These are phyloP conservation scores for Cyclocybe aegerita DNA, from an alignment of 768 basidiomycete genomes.

Conservation along the genomic window DNA sequence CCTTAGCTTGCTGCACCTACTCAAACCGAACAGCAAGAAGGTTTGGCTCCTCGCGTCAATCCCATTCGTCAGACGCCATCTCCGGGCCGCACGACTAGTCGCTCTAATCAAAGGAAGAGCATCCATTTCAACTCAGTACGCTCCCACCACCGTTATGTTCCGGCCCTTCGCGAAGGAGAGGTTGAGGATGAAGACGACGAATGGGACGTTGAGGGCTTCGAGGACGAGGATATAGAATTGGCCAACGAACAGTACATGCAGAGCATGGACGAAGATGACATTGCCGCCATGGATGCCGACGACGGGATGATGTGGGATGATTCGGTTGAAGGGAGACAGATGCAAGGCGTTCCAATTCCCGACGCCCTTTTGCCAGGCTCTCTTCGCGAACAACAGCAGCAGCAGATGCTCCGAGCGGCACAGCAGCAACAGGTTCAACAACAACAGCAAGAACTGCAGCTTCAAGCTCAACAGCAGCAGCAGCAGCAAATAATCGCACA, in stretches of 20 bases:
- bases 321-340: slow-evolving; percentile 33
- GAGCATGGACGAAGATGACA: slow-evolving; percentile 29
- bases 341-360: slow-evolving; percentile 24
- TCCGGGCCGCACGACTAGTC: slow-evolving; percentile 41
- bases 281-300: slow-evolving; percentile 59
- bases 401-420: slow-evolving; percentile 25
- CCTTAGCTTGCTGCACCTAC: slow-evolving; percentile 67
- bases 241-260: slow-evolving; percentile 49
- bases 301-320: slow-evolving; percentile 93
- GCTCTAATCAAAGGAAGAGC: slow-evolving; percentile 36
- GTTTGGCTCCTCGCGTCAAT: too few relatives aligned
- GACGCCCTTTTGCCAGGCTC: slow-evolving; percentile 35
- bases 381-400: slow-evolving; percentile 29
- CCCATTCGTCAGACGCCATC: slow-evolving; percentile 25
- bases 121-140: slow-evolving; percentile 76
- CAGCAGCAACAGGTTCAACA: slow-evolving; percentile 33
- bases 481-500: slow-evolving; percentile 29
- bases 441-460: slow-evolving; percentile 25
- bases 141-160: slow-evolving; percentile 73
- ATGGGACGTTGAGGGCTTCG: slow-evolving; percentile 69
- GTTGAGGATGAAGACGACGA: slow-evolving; percentile 64
- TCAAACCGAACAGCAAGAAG: slow-evolving; percentile 59
- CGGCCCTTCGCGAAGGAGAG: slow-evolving; percentile 84
- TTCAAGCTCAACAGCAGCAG: slow-evolving; percentile 24
- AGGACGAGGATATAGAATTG: slow-evolving; percentile 68